Percentiles rank a stretch among this genome's conserved stretches.
Conservation (phyloP, 306 rosid species). For the Dryas octopetala region DNA sequence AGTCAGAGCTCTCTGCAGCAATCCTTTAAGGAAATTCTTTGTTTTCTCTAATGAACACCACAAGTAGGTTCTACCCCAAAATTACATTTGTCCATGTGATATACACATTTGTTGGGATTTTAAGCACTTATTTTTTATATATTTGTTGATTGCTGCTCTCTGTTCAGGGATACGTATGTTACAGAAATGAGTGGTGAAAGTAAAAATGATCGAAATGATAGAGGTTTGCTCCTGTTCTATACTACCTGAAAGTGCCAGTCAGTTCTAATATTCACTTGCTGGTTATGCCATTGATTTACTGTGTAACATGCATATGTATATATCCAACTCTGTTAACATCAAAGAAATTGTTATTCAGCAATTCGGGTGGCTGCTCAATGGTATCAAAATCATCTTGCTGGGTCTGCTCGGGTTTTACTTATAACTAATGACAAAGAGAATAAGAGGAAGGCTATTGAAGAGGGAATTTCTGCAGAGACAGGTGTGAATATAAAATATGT, state of each 20-base stretch:
- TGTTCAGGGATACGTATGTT: conserved; percentile 84
- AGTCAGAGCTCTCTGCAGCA: conserved; percentile 67
- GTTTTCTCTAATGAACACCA: conserved; percentile 92
- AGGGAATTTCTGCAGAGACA: conserved; percentile 91
- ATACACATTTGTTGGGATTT: neutral
- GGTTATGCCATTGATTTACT: neutral
- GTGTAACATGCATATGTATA: neutral
- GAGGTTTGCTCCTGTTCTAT: conserved; percentile 60
- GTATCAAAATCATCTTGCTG: conserved; percentile 95
- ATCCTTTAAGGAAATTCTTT: conserved; percentile 61
- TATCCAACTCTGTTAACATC: conserved; percentile 27
- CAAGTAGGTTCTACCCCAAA: conserved; percentile 41
- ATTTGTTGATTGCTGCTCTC: neutral
- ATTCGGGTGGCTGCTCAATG: conserved; percentile 93
- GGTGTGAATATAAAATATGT: conserved; percentile 40
- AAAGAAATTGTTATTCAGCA: conserved; percentile 54
- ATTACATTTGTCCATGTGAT: neutral
- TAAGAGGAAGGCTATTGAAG: conserved; percentile 83
- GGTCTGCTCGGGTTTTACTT: conserved; percentile 65
- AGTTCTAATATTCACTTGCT: neutral
- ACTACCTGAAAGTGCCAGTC: neutral
- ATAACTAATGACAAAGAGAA: conserved; percentile 90
- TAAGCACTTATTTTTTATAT: neutral
- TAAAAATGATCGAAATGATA: conserved; percentile 91
- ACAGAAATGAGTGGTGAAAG: conserved; percentile 86